A percentile compares a stretch with the other conserved stretches of the same genome.
Conservation (phyloP, 2,329 filamentous ascomycete species). For the Penicillium psychrosexuale region DNA sequence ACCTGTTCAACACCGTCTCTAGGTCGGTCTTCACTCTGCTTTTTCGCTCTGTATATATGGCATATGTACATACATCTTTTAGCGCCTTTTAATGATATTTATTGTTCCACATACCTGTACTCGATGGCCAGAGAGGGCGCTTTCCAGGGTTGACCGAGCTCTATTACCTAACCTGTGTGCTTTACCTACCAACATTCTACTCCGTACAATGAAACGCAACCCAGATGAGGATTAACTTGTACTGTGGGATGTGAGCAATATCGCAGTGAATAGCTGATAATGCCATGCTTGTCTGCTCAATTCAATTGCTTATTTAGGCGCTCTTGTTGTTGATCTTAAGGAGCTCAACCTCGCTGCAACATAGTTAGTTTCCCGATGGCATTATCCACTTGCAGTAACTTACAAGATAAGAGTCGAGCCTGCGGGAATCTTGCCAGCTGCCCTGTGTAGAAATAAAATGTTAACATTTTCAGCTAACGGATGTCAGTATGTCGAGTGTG, state of each 20-base stretch:
- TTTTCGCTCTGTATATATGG: neutral
- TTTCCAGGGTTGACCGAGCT: neutral
- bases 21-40: neutral
- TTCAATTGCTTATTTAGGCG: conserved; percentile 27
- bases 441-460: conserved; percentile 6
- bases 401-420: conserved; percentile 76
- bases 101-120: neutral
- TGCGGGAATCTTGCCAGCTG: conserved; percentile 58
- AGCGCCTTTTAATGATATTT: neutral
- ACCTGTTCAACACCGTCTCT: conserved; percentile 23
- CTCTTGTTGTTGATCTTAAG: conserved; percentile 59
- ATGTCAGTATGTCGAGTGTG: neutral
- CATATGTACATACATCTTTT: neutral
- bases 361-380: conserved; percentile 1
- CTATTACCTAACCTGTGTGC: neutral
- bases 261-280: neutral
- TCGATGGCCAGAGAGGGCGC: neutral
- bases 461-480: conserved; percentile 1
- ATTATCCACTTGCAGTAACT: conserved; percentile 40
- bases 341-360: conserved; percentile 63
- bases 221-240: neutral
- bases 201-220: neutral
- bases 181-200: neutral
- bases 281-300: neutral
- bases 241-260: neutral